Evolutionary conservation across 805 yeast genomes (phyloP), one percentile per base, ranked within the genome.

Genomic region (Metschnikowia orientalis): DNA sequence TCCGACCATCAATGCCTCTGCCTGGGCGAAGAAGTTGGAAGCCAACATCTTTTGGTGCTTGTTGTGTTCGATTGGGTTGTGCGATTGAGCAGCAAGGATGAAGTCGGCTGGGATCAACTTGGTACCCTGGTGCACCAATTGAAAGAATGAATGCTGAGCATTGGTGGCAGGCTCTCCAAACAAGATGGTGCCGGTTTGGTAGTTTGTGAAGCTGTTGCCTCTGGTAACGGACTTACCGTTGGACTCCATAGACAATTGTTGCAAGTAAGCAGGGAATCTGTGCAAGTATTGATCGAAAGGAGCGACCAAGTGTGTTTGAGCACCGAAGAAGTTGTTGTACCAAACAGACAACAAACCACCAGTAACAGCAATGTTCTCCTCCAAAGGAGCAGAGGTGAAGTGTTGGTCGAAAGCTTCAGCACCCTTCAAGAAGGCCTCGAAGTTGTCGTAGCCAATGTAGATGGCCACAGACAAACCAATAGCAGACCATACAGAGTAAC

Each of bases 401-500:
- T 92, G 97, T 55, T 81, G 68, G 73, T 92, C 99, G 54, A 89
- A 81, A 33, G 97, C 95, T 71, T 92, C 95, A 44, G 96, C 98
- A 71, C 99, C 99, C 66, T 81, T 84, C 55, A 92, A 74, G 77
- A 92, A 87, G 41, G 75, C 75, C 45, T 85, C 90, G 55, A 92
- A 92, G 76, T 88, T 85, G 45, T 92, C 97, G 63, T 60, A 92
- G 47, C 99, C 99, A 61, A 92, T 81, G 77, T 83, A 92, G 50
- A 92, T 68, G 52, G 95, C 95, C 44, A 92, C 90, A 18, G 96
- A 85, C 51, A 92, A 77, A 42, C 99, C 99, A 62, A 92, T 92
- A 44, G 98, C 94, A 26, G 95, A 85, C 99, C 99, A 92, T 42
- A 92, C 98, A n/a, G 98, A 92, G 80, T 92, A 92, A 67, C 99